Percentiles rank a stretch among this genome's conserved stretches.
phyloP scores from a whole-genome alignment of 192 early-diverging fungal species.

The Lunasporangiospora selenospora region DNA sequence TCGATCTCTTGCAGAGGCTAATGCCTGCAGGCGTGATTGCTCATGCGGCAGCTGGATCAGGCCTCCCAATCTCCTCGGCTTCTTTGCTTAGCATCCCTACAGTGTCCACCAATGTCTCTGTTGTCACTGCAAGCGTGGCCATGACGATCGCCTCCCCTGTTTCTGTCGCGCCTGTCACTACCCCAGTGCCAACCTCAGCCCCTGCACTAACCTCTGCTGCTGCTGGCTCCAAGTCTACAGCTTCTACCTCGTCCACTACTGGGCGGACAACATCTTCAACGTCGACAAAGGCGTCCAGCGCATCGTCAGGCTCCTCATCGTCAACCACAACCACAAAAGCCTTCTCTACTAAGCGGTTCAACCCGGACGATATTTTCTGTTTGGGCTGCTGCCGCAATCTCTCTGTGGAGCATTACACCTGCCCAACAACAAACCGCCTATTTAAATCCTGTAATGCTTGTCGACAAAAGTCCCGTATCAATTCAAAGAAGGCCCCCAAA shows the following conservation, averaged over 20 bases:
- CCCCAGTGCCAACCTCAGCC: background rate
- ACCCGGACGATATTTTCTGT: constrained; percentile 45
- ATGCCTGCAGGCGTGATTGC: constrained; percentile 8
- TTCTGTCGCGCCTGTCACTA: background rate
- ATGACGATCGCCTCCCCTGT: background rate
- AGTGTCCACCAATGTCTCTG: background rate
- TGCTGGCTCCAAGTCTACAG: too few species aligned
- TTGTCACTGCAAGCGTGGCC: background rate
- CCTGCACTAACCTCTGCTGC: background rate
- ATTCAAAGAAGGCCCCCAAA: constrained; percentile 40
- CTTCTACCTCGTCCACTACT: too few species aligned
- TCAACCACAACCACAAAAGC: background rate
- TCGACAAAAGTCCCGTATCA: constrained; percentile 42
- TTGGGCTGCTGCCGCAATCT: constrained; percentile 43
- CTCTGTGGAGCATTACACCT: constrained; percentile 36
- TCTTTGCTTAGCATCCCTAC: background rate
- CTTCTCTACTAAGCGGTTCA: constrained; percentile 35
- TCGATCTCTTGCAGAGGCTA: constrained; percentile 10
- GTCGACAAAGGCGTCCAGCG: background rate
- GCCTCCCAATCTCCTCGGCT: background rate
- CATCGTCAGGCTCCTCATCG: too few species aligned
- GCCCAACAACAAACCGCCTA: constrained; percentile 25
- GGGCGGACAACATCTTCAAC: background rate
- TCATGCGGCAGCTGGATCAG: background rate
- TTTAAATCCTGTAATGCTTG: constrained; percentile 49